Conservation (phyloP, 2,329 filamentous ascomycete genomes). For the Colletotrichum aenigma region DNA sequence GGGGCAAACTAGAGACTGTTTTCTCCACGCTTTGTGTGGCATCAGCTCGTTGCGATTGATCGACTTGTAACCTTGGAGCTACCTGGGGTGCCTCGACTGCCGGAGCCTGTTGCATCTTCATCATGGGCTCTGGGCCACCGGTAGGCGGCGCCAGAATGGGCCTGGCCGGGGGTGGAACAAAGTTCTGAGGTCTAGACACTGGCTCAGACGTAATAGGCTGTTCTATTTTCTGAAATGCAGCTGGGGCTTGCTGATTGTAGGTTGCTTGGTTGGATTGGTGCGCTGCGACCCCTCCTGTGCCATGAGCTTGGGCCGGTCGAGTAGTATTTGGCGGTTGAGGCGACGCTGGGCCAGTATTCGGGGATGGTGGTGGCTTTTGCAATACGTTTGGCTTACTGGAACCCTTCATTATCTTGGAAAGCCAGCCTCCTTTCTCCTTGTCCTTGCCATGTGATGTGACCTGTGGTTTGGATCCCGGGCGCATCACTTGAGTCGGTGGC, state of each 20-base stretch:
- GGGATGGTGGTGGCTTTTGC: constrained; percentile 4
- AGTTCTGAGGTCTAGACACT: neutral
- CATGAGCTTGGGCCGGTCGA: neutral
- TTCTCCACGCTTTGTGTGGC: neutral
- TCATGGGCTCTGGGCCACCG: neutral
- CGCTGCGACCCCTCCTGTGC: neutral
- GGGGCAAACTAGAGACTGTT: neutral
- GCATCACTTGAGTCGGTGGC: neutral
- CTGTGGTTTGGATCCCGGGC: neutral
- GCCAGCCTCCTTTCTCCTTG: constrained; percentile 20
- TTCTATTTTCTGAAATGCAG: neutral
- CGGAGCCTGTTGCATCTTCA: neutral
- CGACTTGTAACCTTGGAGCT: neutral
- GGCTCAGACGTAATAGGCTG: neutral
- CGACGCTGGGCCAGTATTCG: neutral
- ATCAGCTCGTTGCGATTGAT: neutral
- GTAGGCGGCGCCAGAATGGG: neutral
- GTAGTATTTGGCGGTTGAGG: neutral
- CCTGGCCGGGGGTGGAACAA: neutral
- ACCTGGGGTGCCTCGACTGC: neutral
- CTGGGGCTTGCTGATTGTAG: neutral
- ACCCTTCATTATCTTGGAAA: constrained; percentile 19
- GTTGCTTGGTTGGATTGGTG: neutral
- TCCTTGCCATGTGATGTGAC: neutral
- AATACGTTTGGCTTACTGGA: neutral